Base-by-base conservation (phyloP, 371 early-diverging fungal species). In the Mortierella sp. region DNA sequence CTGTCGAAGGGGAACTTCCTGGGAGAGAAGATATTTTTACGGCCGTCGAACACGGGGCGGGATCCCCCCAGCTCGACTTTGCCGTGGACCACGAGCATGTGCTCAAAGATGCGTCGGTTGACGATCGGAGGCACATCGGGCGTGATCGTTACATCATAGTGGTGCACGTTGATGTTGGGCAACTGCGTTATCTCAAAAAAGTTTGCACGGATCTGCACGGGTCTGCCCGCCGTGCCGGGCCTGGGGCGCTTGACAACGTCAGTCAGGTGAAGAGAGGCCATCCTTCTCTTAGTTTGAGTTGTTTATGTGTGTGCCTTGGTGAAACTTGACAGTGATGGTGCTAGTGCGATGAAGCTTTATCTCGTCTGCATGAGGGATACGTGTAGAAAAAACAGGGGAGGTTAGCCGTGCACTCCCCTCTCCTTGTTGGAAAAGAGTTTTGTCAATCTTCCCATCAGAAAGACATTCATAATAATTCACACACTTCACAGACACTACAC, bases 21-120 rank as follows among this genome's bases (percentile, higher is more conserved):
- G 0, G 82, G 78, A 6, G 86, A 70, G 46, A 83, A 84, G 2
- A 81, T 78, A 53, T 83, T 83, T 50, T 80, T 79, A 4, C 82
- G 80, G 21, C 88, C 86, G 61, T 88, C 88, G 71, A 75, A 88
- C 30, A 85, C 80, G 2, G 82, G 79, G 28, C 61, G 72, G 43
- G 76, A 60, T 3, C 75, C 71, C 8, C 54, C 65, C 11, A 86
- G 64, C 14, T 73, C 52, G 24, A 68, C 65, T 34, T 70, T 53
- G 21, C 80, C 70, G 47, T 64, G 56, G 43, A 46, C 26, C 15
- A 61, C 66, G 49, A 83, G 80, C 64, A 88, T 82, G 0, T 79
- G 53, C 46, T 71, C 62, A 82, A 80, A 88, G 19, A 86, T 72
- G n/a, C 73, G 79, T 9, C 86, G 75, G 64, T 84, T 80, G 12